Base-by-base conservation (phyloP, 306 rosid genomes). In the Vigna angularis region DNA sequence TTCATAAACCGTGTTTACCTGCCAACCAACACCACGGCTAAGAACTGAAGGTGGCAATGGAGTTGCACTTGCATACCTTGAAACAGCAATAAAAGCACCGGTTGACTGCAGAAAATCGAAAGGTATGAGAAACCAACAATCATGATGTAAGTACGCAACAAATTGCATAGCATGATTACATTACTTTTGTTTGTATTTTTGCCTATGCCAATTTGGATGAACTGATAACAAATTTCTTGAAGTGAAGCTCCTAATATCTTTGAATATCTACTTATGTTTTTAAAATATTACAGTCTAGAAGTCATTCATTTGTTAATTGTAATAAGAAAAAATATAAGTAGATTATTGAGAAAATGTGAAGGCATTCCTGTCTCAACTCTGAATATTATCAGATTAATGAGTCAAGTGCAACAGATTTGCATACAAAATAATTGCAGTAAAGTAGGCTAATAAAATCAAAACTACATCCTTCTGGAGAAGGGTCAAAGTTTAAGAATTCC, bases 21-120 rank as follows among this genome's bases (percentile, higher is more conserved):
- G 98, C 99, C 99, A 95, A 61, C 98, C 99, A 14, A 95, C 85
- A 32, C 98, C 99, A 0, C 98, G 98, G 87, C 97, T 95, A 72
- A 93, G 93, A 74, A 95, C 76, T 44, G 98, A 86, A 51, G 99
- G 98, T 4, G 99, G 99, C 63, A 91, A 30, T 0, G 97, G 98
- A 86, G 99, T 95, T 69, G 98, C 98, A 84, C 98, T 91, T 62
- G 98, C 98, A 75, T 87, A 88, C 82, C 99, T 88, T 48, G 97
- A 87, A 78, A 90, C 96, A 14, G 98, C 97, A 70, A 91, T 88
- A 57, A 90, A 87, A 52, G 85, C 89, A 70, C 96, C 99, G 0
- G 94, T 92, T 56, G 99, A 95, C 99, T 95, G 93, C 70, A 66
- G 73, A 70, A 74, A 45, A 78, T 48, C 18, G 36, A 74, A 64